Percentiles rank a stretch among this genome's conserved stretches.
Conservation (phyloP, 1,139 yeast genomes). For the Fermentozyma sake region DNA sequence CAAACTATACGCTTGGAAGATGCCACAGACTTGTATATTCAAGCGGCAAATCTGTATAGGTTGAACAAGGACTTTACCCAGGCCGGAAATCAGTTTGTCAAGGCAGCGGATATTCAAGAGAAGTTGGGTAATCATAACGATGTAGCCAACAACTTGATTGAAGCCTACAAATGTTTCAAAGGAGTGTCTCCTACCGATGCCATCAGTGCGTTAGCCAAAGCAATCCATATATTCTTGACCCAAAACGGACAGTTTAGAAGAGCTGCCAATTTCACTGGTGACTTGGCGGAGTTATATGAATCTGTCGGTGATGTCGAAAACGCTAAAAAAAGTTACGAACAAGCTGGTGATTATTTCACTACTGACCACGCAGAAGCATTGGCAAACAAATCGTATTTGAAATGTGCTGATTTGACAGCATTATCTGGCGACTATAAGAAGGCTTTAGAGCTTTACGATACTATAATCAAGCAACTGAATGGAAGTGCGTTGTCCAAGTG, state of each 20-base stretch:
- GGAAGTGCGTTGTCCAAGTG: constrained; percentile 78
- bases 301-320: constrained; percentile 57
- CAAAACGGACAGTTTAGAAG: constrained; percentile 91
- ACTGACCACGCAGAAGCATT: constrained; percentile 93
- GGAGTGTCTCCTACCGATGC: constrained; percentile 74
- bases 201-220: constrained; percentile 68
- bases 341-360: constrained; percentile 93
- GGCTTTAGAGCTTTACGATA: constrained; percentile 75
- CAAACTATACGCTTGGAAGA: constrained; percentile 72
- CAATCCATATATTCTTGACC: constrained; percentile 75
- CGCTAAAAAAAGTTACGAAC: constrained; percentile 79
- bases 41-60: constrained; percentile 87
- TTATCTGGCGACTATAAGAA: constrained; percentile 62
- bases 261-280: constrained; percentile 91
- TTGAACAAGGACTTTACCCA: constrained; percentile 62
- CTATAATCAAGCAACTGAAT: constrained; percentile 69
- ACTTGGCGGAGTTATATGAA: constrained; percentile 84
- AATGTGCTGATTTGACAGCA: constrained; percentile 90
- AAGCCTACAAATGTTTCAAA: constrained; percentile 85
- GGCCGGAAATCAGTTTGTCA: constrained; percentile 83
- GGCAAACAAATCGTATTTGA: constrained; percentile 80
- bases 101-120: constrained; percentile 78
- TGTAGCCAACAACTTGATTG: constrained; percentile 86
- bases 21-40: constrained; percentile 83
- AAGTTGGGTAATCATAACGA: constrained; percentile 81